Evolutionary conservation across 495 filamentous ascomycete species (phyloP).

Genomic region (Penicillium bialowiezense): DNA sequence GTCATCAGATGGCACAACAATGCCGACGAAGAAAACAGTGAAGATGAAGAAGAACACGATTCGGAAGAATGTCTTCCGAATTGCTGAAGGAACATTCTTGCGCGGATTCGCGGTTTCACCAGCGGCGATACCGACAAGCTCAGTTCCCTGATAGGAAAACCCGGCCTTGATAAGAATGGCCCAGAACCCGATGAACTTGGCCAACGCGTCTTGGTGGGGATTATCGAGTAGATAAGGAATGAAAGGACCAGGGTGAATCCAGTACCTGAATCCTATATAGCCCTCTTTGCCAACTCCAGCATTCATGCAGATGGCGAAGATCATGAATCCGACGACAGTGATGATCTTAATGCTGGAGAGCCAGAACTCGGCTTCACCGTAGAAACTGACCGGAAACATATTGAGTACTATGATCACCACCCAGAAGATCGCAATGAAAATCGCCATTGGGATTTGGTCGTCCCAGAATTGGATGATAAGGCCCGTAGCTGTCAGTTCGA

Average conservation of each 20-base stretch:
- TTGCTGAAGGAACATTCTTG: constrained; percentile 61
- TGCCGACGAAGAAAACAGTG: constrained; percentile 65
- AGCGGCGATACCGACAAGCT: constrained; percentile 64
- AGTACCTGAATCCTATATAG: constrained; percentile 59
- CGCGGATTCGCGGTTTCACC: constrained; percentile 68
- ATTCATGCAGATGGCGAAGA: constrained; percentile 61
- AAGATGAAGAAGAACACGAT: constrained; percentile 70
- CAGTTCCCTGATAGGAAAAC: constrained; percentile 64
- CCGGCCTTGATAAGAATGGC: constrained; percentile 43
- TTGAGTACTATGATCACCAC: constrained; percentile 60
- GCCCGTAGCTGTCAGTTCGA: constrained; percentile 64
- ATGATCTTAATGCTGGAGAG: constrained; percentile 59
- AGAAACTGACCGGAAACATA: constrained; percentile 50
- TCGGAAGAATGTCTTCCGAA: constrained; percentile 67
- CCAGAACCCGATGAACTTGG: constrained; percentile 37
- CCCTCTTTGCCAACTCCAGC: constrained; percentile 54
- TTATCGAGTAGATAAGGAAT: constrained; percentile 31
- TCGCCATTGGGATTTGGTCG: constrained; percentile 49
- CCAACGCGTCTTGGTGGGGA: constrained; percentile 49
- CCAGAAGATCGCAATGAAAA: constrained; percentile 70
- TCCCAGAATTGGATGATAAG: constrained; percentile 70
- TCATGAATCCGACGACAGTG: constrained; percentile 56
- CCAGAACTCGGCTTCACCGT: constrained; percentile 62
- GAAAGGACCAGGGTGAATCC: constrained; percentile 63
- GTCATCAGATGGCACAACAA: constrained; percentile 55